These are phyloP conservation scores for Sarcodon aspratus DNA, from an alignment of 768 basidiomycete species.

Conservation along the genomic window DNA sequence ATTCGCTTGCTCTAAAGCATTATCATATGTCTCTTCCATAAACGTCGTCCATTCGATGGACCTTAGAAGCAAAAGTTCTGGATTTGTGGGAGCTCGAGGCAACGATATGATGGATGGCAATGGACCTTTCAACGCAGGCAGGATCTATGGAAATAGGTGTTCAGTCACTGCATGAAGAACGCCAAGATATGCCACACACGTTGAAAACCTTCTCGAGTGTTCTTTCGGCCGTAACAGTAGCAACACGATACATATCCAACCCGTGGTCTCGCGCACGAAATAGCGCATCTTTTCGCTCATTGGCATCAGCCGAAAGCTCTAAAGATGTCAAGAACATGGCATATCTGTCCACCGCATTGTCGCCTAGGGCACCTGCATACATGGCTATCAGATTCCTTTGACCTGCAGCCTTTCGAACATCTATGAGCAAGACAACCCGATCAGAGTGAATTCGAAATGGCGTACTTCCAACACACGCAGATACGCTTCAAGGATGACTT, in stretches of 20 bases:
- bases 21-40: constrained; percentile 55
- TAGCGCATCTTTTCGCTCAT: constrained; percentile 60
- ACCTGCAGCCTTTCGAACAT: constrained; percentile 45
- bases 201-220: constrained; percentile 64
- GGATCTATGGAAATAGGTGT: constrained; percentile 22
- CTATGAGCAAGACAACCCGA: not conserved
- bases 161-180: constrained; percentile 4
- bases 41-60: constrained; percentile 93
- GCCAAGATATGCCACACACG: constrained; percentile 21
- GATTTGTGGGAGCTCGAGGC: constrained; percentile 44
- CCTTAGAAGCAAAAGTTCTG: constrained; percentile 59
- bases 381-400: constrained; percentile 83
- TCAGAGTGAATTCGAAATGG: not conserved
- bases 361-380: constrained; percentile 85
- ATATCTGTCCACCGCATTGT: constrained; percentile 87
- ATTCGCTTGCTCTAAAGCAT: constrained; percentile 80
- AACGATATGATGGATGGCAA: constrained; percentile 49
- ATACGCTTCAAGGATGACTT: constrained; percentile 81
- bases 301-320: constrained; percentile 47
- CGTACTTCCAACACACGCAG: constrained; percentile 76
- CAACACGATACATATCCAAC: constrained; percentile 72
- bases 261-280: constrained; percentile 75
- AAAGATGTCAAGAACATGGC: constrained; percentile 81
- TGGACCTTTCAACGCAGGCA: constrained; percentile 42
- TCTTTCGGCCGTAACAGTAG: constrained; percentile 66